These are phyloP conservation scores for Naegleria lovaniensis DNA, from an alignment of 208 protist genomes.

Conservation along the genomic window DNA sequence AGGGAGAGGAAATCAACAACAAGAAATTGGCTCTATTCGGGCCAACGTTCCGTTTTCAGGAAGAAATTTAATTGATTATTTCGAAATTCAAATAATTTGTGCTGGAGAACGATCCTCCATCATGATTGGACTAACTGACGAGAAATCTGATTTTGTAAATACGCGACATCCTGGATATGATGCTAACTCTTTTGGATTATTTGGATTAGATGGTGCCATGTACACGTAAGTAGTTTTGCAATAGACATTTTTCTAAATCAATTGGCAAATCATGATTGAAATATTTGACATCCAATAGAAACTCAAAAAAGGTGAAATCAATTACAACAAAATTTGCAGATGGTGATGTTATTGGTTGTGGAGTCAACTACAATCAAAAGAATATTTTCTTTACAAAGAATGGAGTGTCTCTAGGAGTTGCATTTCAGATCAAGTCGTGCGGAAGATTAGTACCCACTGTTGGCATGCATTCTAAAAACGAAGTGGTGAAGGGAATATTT, in stretches of 20 bases:
- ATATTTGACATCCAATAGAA: background rate
- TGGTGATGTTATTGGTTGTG: constrained; percentile 9
- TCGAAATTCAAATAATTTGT: background rate
- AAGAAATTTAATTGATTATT: background rate
- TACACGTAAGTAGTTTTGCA: background rate
- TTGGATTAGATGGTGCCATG: background rate
- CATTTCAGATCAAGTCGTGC: background rate
- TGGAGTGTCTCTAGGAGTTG: background rate
- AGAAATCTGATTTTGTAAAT: background rate
- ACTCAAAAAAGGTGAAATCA: background rate
- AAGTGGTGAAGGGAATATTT: background rate
- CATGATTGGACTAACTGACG: background rate
- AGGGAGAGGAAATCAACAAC: background rate
- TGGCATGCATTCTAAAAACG: background rate
- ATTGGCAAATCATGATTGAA: too few species aligned
- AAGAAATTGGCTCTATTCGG: background rate
- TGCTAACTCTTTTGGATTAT: background rate
- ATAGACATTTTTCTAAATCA: background rate
- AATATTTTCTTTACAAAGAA: constrained; percentile 26
- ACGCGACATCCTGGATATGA: background rate
- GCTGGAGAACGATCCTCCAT: background rate
- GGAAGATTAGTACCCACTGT: background rate
- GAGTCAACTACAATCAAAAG: background rate
- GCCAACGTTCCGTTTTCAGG: background rate
- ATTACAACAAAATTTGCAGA: background rate